Conservation (phyloP, 2,329 filamentous ascomycete species). For the Arthrobotrys conoides region DNA sequence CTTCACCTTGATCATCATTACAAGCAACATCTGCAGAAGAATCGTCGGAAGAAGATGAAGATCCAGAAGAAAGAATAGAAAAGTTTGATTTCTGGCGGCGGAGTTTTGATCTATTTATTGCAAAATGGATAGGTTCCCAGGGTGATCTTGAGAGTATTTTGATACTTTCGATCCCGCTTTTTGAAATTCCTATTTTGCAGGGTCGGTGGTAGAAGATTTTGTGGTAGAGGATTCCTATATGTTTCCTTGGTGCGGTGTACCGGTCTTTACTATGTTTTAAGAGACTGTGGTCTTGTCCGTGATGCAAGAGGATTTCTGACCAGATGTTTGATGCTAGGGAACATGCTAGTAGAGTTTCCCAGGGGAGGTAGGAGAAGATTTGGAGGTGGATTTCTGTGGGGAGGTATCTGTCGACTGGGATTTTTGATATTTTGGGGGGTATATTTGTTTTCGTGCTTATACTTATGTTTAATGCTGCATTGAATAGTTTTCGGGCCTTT, state of each 20-base stretch:
- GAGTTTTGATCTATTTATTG: background rate
- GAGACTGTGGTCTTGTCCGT: conserved; percentile 5
- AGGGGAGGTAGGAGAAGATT: conserved; percentile 26
- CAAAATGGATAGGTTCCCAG: background rate
- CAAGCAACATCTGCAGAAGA: background rate
- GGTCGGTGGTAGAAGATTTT: background rate
- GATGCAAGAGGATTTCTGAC: background rate
- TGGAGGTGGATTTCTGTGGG: conserved; percentile 13
- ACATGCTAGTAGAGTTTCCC: conserved; percentile 11
- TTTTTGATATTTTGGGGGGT: background rate
- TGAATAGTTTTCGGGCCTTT: background rate
- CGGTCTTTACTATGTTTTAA: background rate
- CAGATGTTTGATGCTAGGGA: conserved; percentile 18
- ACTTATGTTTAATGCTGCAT: background rate
- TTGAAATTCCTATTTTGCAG: conserved; percentile 2
- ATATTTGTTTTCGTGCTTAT: too few relatives aligned
- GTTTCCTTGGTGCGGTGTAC: background rate
- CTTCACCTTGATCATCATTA: background rate
- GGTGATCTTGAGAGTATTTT: background rate
- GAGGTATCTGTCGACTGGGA: conserved; percentile 13
- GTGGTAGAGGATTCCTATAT: background rate
- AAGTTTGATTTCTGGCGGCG: background rate
- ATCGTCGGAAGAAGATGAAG: background rate
- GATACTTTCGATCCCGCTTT: background rate
- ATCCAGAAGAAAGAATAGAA: background rate